These are phyloP conservation scores for Candida lessepsii DNA, from an alignment of 805 yeast genomes.

Conservation along the genomic window DNA sequence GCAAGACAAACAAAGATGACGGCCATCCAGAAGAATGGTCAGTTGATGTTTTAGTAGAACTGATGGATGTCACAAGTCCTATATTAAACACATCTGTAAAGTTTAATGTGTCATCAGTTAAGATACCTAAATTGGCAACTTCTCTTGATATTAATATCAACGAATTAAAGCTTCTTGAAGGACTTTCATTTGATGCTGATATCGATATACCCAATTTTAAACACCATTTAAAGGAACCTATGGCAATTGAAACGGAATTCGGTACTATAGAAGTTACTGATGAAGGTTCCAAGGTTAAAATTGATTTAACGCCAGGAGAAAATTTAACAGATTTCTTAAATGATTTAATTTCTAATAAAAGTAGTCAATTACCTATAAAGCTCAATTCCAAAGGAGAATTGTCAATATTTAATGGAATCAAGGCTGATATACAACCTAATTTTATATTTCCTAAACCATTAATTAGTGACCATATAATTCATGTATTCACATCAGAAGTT, in stretches of 20 bases:
- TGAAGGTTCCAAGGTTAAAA: background rate
- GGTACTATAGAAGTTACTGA: constrained; percentile 8
- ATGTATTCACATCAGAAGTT: constrained; percentile 52
- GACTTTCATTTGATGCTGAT: background rate
- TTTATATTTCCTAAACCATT: constrained; percentile 22
- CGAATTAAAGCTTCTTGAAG: constrained; percentile 18
- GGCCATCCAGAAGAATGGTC: background rate
- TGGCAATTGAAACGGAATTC: background rate
- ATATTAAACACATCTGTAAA: constrained; percentile 4
- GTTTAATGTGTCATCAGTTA: background rate
- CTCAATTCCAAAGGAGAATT: background rate
- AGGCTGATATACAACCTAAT: constrained; percentile 1
- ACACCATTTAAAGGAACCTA: background rate
- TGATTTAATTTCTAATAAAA: constrained; percentile 8
- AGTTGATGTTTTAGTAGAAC: background rate
- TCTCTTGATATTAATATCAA: constrained; percentile 18
- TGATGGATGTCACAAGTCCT: constrained; percentile 1
- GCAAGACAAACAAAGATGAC: background rate
- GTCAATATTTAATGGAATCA: background rate
- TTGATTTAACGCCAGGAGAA: background rate
- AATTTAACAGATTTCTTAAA: constrained; percentile 5
- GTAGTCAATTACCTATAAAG: background rate
- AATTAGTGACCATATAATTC: constrained; percentile 50
- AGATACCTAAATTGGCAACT: background rate
- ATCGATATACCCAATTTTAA: constrained; percentile 2